A percentile compares a stretch with the other conserved stretches of the same genome.
phyloP scores from a whole-genome alignment of 805 yeast species.

The Candida coleopterorum region DNA sequence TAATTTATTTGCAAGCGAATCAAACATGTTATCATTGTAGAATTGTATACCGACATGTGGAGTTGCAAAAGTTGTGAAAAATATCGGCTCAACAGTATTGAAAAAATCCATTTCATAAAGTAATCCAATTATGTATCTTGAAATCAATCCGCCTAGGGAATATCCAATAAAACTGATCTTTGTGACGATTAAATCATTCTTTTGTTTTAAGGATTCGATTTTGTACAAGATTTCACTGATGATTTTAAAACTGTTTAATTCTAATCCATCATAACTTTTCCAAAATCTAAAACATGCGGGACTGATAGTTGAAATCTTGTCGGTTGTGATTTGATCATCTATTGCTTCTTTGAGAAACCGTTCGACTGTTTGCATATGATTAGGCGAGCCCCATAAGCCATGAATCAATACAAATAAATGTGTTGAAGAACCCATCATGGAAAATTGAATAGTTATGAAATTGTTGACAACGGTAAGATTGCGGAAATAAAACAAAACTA shows the following conservation, averaged over 20 bases:
- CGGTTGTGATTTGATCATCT: constrained; percentile 14
- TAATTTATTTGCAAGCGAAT: constrained; percentile 25
- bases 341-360: constrained; percentile 23
- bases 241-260: constrained; percentile 30
- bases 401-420: constrained; percentile 39
- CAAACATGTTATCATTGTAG: constrained; percentile 29
- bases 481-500: too few species aligned
- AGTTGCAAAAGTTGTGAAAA: constrained; percentile 40
- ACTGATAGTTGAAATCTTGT: constrained; percentile 29
- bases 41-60: constrained; percentile 42
- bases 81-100: constrained; percentile 30
- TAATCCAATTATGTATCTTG: constrained; percentile 73
- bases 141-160: constrained; percentile 82
- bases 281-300: constrained; percentile 40
- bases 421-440: constrained; percentile 9
- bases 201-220: constrained; percentile 32
- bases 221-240: constrained; percentile 36
- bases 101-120: constrained; percentile 32
- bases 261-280: constrained; percentile 41
- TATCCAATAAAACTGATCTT: constrained; percentile 80
- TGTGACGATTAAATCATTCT: constrained; percentile 37
- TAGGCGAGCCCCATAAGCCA: constrained; percentile 43
- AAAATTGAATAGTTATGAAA: too few species aligned
- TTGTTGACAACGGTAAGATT: too few species aligned
- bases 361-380: constrained; percentile 36